Evolutionary conservation across 192 early-diverging fungal genomes (phyloP), one percentile per base, ranked within the genome.

Genomic region (Coemansia sp.): DNA sequence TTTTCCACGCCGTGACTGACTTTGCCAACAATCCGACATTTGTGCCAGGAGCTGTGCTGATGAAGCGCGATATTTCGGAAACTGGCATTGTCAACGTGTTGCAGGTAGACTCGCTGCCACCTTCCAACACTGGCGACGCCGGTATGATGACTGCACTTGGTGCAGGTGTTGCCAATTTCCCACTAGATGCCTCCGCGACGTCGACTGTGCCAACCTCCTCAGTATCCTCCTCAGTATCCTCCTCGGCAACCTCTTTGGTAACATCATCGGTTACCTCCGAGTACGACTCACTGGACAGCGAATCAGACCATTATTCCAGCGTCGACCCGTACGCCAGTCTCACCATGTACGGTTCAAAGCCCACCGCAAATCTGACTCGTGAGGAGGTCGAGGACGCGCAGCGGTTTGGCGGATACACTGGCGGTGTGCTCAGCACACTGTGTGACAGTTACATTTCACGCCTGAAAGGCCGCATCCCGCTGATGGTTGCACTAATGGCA

Each of bases 381-480:
- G 70, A 72, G 42, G 67, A 73, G 3, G 61, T 80, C 1, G 57
- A 67, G 54, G 66, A 56, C 14, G 83, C 75, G 11, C 74, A 77
- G 46, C 67, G 69, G 57, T 79, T 64, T 45, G 69, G 64, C 40
- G 83, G 83, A 8, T 84, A 78, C 60, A 84, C 83, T 3, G 83
- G 83, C 7, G 83, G 83, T 5, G 13, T 80, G 6, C 53, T 84
- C 41, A 75, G 72, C 24, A 73, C 69, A 59, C 64, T 84, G 24
- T 67, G 75, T 45, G 78, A 79, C 51, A 33, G 24, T 33, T 84
- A 84, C 29, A 51, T 84, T 19, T 39, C 29, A 1, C 35, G 54
- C 21, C 63, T 84, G 34, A 59, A 62, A 45, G 39, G 53, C 29
- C 57, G 72, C 7, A 72, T 80, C 34, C 83, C 83, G 3, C 48